Conservation (phyloP, 768 basidiomycete species). For the Pleurotus tuoliensis region DNA sequence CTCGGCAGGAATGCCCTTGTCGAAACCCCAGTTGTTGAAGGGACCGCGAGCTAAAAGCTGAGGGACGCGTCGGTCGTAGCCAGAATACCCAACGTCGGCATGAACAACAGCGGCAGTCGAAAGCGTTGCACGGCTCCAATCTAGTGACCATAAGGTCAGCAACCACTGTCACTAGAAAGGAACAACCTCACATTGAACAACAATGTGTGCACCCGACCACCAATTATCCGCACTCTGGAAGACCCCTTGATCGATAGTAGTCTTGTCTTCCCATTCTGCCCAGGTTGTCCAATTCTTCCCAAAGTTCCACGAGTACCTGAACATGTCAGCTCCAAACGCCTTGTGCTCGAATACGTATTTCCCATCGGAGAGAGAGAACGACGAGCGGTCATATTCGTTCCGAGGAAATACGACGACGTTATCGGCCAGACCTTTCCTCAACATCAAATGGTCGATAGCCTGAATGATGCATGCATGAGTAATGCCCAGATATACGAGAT, state of each 20-base stretch:
- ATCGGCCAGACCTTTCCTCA: conserved; percentile 71
- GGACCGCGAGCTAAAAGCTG: conserved; percentile 85
- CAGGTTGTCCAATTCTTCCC: conserved; percentile 82
- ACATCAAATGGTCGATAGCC: conserved; percentile 70
- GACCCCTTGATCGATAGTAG: conserved; percentile 53
- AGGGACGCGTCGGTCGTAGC: conserved; percentile 69
- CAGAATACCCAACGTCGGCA: conserved; percentile 63
- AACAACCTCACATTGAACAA: conserved; percentile 73
- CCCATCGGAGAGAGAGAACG: conserved; percentile 49
- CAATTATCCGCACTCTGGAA: conserved; percentile 53
- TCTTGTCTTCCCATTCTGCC: conserved; percentile 73
- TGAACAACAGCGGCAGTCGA: conserved; percentile 70
- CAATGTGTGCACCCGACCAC: conserved; percentile 83
- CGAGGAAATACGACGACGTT: conserved; percentile 89
- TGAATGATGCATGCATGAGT: conserved; percentile 18
- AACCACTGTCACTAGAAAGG: not conserved
- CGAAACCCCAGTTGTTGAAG: conserved; percentile 92
- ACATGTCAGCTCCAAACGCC: conserved; percentile 82
- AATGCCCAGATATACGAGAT: conserved; percentile 8
- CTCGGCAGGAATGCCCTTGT: conserved; percentile 68
- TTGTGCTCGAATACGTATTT: conserved; percentile 77
- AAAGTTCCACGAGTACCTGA: conserved; percentile 86
- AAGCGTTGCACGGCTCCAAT: conserved; percentile 70
- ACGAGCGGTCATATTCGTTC: conserved; percentile 66
- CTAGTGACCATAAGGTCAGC: conserved; percentile 28